Evolutionary conservation across 306 rosid species (phyloP), one percentile per base, ranked within the genome.

Genomic region (Corylus heterophylla): DNA sequence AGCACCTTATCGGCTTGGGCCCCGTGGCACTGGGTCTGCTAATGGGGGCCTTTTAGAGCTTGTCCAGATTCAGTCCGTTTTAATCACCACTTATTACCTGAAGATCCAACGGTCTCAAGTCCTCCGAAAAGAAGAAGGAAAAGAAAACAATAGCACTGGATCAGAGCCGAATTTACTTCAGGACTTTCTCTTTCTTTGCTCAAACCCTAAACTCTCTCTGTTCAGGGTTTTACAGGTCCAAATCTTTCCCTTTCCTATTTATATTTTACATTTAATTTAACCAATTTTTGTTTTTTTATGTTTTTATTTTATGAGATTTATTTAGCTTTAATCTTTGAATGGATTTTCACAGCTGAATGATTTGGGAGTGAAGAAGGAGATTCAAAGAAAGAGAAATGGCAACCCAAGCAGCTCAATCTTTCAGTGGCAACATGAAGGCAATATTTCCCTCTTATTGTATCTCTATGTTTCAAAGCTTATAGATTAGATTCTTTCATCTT

Each of bases 401-500:
- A 51, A 83, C 70, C 74, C 87, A 81, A 74, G 86, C 87, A 54
- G 87, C 86, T 73, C 12, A 73, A 31, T 55, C 85, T 50, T 85
- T 88, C 22, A 88, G 58, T 55, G 89, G 91, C 78, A 88, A 85
- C 45, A 27, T 88, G 82, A 88, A 85, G 88, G 90, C 27, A 80
- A 49, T 22, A 3, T 62, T 80, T 62, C 20, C 56, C 49, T 76
- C 66, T 29, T 42, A 55, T 59, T 11, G 2, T 37, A 7, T 42
- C 0, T 2, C 37, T 25, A 37, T 20, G 12, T 25, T 22, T 67
- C 7, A 44, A 4, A 22, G n/a, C 20, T 25, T 18, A 22, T 54
- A 16, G 47, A 9, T 11, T 22, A 22, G 25, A 22, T 22, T 22
- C 25, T 22, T 22, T 22, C 25, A 22, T 22, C 25, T 22, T 22